Base-by-base conservation (phyloP, 441 rosid species). In the Pelargonium myrrhifolium region DNA sequence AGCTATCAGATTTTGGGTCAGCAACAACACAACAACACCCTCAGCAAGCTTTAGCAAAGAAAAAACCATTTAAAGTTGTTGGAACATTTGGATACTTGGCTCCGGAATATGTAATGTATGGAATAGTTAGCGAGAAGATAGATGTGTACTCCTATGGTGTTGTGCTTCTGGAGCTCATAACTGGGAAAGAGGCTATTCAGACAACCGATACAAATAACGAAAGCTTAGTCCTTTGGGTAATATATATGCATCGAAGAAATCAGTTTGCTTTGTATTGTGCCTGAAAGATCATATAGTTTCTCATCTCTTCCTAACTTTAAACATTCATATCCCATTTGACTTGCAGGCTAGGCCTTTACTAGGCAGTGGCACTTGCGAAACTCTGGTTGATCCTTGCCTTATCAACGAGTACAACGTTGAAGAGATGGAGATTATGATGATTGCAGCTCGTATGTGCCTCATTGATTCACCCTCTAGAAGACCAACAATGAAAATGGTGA, bases 141-240 rank as follows among this genome's bases (percentile, higher is more conserved):
- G 82, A 80, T 59, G 79, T 83, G 21, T 80, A 83, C 72, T 74
- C 82, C n/a, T 80, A 65, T 65, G 86, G 84, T 42, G 81, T 83
- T 67, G 82, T 79, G 65, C 83, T 82, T 17, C 77, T 79, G 58
- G 85, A 82, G 64, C 85, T 79, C 15, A 77, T 82, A 26, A 75
- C 82, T 5, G 85, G 85, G 62, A 76, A 74, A 73, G 82, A 79
- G 12, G 81, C 82, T 6, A 72, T 74, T 71, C 83, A 70, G 58
- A 53, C 55, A 24, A 76, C 65, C 64, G 70, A 68, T 42, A 65
- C 31, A 26, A 78, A 65, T 58, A 75, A 56, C 20, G 81, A 77
- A 77, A 75, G 83, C 79, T 75, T 75, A 26, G 83, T 82, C 24
- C 76, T 79, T 35, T 65, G 83, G 85, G 85, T 82, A 79, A 6